A percentile compares a stretch with the other conserved stretches of the same genome.
Evolutionary conservation across 2,329 filamentous ascomycete genomes (phyloP).

Genomic region (Sporothrix mexicana): DNA sequence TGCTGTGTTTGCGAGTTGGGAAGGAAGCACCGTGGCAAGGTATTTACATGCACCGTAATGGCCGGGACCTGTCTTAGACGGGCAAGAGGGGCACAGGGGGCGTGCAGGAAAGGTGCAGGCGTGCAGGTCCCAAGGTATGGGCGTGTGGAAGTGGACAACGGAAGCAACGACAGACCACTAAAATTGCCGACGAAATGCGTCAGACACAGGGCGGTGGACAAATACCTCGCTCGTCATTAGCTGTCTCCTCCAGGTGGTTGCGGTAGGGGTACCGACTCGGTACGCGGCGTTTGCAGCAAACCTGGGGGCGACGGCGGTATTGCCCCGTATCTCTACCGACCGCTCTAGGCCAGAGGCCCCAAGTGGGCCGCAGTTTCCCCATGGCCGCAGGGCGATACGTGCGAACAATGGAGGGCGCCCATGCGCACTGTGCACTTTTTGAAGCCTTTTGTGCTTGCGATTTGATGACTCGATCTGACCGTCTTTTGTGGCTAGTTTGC

Average conservation of each 20-base stretch:
- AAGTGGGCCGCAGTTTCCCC: constrained; percentile 28
- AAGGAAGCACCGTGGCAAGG: constrained; percentile 29
- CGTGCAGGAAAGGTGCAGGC: constrained; percentile 15
- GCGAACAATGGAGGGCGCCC: constrained; percentile 8
- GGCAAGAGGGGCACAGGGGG: constrained; percentile 18
- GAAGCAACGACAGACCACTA: constrained; percentile 28
- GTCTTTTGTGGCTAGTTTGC: constrained; percentile 20
- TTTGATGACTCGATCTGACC: constrained; percentile 23
- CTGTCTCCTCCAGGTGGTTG: constrained; percentile 14
- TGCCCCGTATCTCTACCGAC: constrained; percentile 20
- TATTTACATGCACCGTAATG: constrained; percentile 30
- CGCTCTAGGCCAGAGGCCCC: constrained; percentile 17
- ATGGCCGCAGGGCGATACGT: constrained; percentile 23
- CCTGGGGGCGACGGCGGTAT: not conserved
- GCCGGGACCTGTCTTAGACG: constrained; percentile 9
- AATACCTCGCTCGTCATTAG: constrained; percentile 38
- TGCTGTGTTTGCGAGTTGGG: constrained; percentile 19
- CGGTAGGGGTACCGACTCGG: constrained; percentile 17
- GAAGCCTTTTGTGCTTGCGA: not conserved
- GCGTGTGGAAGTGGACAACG: constrained; percentile 1
- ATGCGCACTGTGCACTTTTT: not conserved
- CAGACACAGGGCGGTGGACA: constrained; percentile 31
- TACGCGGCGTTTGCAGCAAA: not conserved
- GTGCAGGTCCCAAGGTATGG: not conserved
- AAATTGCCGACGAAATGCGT: constrained; percentile 30